Evolutionary conservation across 768 basidiomycete species (phyloP), one percentile per base, ranked within the genome.

Genomic region (Mrakia hoshinonis): DNA sequence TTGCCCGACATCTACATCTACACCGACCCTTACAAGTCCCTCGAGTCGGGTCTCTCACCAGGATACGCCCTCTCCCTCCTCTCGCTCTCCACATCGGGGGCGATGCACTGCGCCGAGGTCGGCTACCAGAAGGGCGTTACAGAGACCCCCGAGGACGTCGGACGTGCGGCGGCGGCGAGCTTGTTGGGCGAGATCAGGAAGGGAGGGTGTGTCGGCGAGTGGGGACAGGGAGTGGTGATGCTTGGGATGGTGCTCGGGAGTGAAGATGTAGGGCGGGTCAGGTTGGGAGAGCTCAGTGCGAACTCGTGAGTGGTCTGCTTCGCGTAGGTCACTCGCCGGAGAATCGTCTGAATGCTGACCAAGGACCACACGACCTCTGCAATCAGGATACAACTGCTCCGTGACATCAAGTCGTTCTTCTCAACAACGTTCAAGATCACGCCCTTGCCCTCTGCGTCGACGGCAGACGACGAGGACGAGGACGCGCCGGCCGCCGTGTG

Each of bases 1-100:
- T 96, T 98, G 71, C 95, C 96, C 47, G 96, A 99, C 78, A 93
- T 97, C 36, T 97, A 98, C 80, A 86, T 99, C 48, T 95, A 97
- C 79, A 95, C 96, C 4, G 96, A 99, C 74, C 93, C 97, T 29
- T 98, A 96, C 81, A 95, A 96, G 79, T 94, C 94, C 9, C 90
- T 91, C 22, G 96, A 98, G 73, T 93, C 92, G 75, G 95, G 95
- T 79, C 20, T 49, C n/a, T 99, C 96, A 0, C 96, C 96, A 7
- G 96, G 95, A 0, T 99, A 93, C 79, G 96, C 91, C 0, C 81
- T 99, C 11, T 93, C 87, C 46, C 83, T 99, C 29, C 82, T 98
- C 24, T 89, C 94, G 0, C 92, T 96, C 78, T 92, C 92, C 0
- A 96, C 93, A 1, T 96, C 95, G 0, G 87, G 88, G 46, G 91